These are phyloP conservation scores for Penicillium lagena DNA, from an alignment of 495 filamentous ascomycete genomes.

Conservation along the genomic window DNA sequence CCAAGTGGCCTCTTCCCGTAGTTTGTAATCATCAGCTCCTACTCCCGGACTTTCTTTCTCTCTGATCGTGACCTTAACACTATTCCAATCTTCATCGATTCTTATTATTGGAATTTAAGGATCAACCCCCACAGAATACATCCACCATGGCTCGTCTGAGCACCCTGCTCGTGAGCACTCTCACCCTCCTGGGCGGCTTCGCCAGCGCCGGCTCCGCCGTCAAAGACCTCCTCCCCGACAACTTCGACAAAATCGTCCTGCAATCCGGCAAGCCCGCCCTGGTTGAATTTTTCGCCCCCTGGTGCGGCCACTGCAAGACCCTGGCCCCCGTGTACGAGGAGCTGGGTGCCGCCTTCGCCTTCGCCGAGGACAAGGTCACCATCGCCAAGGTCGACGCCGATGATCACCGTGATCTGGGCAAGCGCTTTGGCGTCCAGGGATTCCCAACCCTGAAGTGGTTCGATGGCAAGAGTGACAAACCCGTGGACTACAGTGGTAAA, in stretches of 20 bases:
- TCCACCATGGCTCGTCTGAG: constrained; percentile 42
- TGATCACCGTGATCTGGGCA: constrained; percentile 73
- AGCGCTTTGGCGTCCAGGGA: constrained; percentile 80
- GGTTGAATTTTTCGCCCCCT: constrained; percentile 98
- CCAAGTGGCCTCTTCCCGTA: constrained; percentile 19
- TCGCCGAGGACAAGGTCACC: constrained; percentile 72
- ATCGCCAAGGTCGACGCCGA: constrained; percentile 97
- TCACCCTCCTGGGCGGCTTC: constrained; percentile 36
- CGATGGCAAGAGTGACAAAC: constrained; percentile 88
- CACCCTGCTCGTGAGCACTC: constrained; percentile 36
- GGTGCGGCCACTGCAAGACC: constrained; percentile 99
- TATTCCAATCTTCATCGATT: not conserved
- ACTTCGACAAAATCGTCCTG: constrained; percentile 86
- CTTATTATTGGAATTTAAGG: not conserved
- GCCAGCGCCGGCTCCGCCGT: constrained; percentile 49
- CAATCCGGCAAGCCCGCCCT: constrained; percentile 91
- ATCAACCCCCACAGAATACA: not conserved
- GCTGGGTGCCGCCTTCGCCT: constrained; percentile 67
- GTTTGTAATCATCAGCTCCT: constrained; percentile 11
- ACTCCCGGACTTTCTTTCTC: constrained; percentile 2
- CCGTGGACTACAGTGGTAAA: constrained; percentile 77
- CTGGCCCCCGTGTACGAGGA: constrained; percentile 94
- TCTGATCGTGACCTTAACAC: not conserved
- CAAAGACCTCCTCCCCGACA: constrained; percentile 76
- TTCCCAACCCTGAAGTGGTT: constrained; percentile 99